Evolutionary conservation across 768 basidiomycete genomes (phyloP).

Genomic region (Lactarius indigo): DNA sequence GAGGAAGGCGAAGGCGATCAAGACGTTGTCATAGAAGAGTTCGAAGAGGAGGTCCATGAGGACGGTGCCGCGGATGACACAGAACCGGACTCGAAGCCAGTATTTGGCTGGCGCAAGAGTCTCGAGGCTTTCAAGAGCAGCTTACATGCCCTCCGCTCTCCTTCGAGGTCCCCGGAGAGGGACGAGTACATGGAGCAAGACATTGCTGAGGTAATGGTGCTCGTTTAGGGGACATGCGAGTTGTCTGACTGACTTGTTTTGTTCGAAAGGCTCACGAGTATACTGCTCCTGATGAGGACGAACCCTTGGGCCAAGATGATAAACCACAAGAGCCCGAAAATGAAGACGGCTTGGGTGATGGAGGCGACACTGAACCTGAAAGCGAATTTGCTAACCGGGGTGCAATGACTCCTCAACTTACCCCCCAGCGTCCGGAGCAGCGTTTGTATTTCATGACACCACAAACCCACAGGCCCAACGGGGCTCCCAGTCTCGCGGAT

Average conservation of each 20-base stretch:
- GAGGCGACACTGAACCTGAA: conserved; percentile 16
- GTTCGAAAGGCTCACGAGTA: conserved; percentile 14
- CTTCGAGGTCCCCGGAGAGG: conserved; percentile 28
- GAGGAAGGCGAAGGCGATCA: conserved; percentile 18
- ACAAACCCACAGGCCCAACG: conserved; percentile 35
- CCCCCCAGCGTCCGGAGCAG: conserved; percentile 31
- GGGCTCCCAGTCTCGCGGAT: conserved; percentile 15
- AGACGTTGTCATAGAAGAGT: conserved; percentile 16
- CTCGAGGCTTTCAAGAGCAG: conserved; percentile 34
- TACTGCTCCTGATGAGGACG: conserved; percentile 29
- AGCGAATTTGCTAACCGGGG: conserved; percentile 2
- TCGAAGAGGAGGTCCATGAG: conserved; percentile 2
- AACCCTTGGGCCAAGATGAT: conserved; percentile 26
- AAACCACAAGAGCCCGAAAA: conserved; percentile 15
- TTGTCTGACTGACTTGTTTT: not conserved
- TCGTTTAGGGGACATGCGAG: not conserved
- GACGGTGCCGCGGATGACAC: conserved; percentile 28
- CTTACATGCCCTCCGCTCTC: conserved; percentile 32
- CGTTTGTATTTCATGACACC: conserved; percentile 56
- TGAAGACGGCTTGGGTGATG: conserved; percentile 25
- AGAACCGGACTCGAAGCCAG: conserved; percentile 30
- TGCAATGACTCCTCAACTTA: conserved; percentile 17
- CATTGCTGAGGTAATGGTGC: conserved; percentile 7
- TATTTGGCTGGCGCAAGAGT: conserved; percentile 35
- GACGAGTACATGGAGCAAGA: conserved; percentile 18